Percentiles rank a stretch among this genome's conserved stretches.
phyloP scores from a whole-genome alignment of 2,329 filamentous ascomycete genomes.

The Venturia effusa region DNA sequence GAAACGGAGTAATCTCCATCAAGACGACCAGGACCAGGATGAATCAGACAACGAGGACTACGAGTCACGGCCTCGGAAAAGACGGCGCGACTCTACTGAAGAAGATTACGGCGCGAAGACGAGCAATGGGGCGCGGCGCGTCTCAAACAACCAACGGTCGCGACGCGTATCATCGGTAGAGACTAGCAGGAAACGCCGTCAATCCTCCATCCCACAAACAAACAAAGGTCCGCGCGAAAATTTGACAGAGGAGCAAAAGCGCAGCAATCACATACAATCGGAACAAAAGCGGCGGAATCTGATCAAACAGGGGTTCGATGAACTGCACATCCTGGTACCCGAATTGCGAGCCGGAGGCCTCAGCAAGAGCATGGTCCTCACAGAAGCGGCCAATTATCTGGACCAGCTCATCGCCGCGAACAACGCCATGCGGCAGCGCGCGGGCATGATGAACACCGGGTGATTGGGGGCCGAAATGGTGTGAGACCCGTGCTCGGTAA shows the following conservation, averaged over 20 bases:
- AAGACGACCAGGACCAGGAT: background rate
- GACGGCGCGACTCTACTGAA: background rate
- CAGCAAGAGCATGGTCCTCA: slow-evolving; percentile 72
- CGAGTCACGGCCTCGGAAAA: background rate
- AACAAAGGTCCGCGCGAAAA: slow-evolving; percentile 24
- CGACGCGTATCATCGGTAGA: slow-evolving; percentile 4
- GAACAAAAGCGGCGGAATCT: slow-evolving; percentile 78
- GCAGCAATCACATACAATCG: slow-evolving; percentile 76
- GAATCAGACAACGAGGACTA: background rate
- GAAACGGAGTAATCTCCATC: slow-evolving; percentile 1
- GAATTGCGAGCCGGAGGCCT: slow-evolving; percentile 62
- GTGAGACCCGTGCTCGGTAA: background rate
- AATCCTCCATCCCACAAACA: background rate
- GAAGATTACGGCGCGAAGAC: background rate
- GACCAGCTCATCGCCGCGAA: slow-evolving; percentile 63
- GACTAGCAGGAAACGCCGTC: background rate
- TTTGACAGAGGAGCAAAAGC: slow-evolving; percentile 69
- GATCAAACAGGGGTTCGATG: slow-evolving; percentile 73
- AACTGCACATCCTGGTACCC: slow-evolving; percentile 66
- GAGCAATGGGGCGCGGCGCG: background rate
- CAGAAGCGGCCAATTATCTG: slow-evolving; percentile 68
- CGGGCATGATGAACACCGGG: background rate
- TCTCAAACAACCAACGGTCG: slow-evolving; percentile 2
- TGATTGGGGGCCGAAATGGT: background rate
- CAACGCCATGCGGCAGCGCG: background rate